Conservation (phyloP, 1,284 basidiomycete genomes). For the Irpex sp. region DNA sequence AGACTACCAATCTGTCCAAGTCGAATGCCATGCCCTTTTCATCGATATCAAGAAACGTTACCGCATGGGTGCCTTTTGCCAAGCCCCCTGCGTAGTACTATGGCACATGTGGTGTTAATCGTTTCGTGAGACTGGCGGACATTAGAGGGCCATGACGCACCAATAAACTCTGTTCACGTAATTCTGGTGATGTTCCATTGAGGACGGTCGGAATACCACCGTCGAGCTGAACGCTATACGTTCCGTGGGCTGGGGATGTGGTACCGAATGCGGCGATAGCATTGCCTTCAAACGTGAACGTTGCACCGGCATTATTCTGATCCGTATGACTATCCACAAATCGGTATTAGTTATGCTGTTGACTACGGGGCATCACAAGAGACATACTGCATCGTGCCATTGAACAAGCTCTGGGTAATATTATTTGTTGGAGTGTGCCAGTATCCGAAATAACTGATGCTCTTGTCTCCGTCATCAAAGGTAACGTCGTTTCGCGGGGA, state of each 20-base stretch:
- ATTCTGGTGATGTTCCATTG: conserved; percentile 3
- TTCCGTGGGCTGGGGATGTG: not conserved
- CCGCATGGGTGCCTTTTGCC: conserved; percentile 1
- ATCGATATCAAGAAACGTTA: conserved; percentile 8
- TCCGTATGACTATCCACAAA: not conserved
- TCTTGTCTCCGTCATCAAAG: not conserved
- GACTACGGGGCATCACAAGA: not conserved
- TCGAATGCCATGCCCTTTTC: not conserved
- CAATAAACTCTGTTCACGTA: conserved; percentile 7
- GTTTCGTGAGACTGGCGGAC: not conserved
- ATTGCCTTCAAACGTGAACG: not conserved
- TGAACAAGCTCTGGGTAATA: not conserved
- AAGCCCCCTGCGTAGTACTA: conserved; percentile 10
- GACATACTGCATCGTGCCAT: not conserved
- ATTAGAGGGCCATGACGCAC: not conserved
- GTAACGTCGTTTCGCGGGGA: not conserved
- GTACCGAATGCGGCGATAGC: not conserved
- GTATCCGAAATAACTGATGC: not conserved
- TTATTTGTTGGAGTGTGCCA: not conserved
- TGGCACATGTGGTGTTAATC: not conserved
- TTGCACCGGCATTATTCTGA: not conserved
- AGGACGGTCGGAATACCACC: not conserved
- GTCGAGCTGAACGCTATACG: not conserved
- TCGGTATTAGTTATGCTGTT: not conserved
- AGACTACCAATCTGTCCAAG: conserved; percentile 6